Evolutionary conservation across 331 rosid species (phyloP).

Genomic region (Prunus yedoensis): DNA sequence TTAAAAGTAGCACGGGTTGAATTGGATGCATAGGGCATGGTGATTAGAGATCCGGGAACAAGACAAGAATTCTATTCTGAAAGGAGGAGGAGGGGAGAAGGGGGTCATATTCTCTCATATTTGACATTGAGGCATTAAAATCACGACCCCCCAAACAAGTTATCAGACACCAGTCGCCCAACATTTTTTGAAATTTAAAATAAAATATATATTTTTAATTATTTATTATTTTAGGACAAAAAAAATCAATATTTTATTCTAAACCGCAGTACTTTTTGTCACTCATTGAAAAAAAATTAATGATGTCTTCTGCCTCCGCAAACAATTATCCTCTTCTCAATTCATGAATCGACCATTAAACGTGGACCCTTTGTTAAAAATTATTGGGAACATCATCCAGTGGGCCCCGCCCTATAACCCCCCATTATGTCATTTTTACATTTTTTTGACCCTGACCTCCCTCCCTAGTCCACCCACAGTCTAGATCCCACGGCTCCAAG

Average conservation of each 20-base stretch:
- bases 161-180: background rate
- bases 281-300: no score
- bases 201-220: background rate
- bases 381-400: conserved; percentile 56
- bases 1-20: no score
- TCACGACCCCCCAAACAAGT: background rate
- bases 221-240: no score
- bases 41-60: background rate
- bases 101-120: background rate
- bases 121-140: background rate
- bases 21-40: no score
- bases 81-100: no score
- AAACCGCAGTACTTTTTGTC: no score
- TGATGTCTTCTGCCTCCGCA: conserved; percentile 25
- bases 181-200: background rate
- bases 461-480: background rate
- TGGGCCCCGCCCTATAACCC: conserved; percentile 33
- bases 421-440: background rate
- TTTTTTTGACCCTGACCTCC: conserved; percentile 11
- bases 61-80: background rate
- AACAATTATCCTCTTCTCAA: conserved; percentile 44
- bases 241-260: no score
- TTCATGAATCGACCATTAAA: conserved; percentile 49
- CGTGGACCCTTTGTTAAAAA: conserved; percentile 40
- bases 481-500: conserved; percentile 18